These are phyloP conservation scores for Chlamydomonas sp. DNA, from an alignment of 139 green algal genomes.

Conservation along the genomic window DNA sequence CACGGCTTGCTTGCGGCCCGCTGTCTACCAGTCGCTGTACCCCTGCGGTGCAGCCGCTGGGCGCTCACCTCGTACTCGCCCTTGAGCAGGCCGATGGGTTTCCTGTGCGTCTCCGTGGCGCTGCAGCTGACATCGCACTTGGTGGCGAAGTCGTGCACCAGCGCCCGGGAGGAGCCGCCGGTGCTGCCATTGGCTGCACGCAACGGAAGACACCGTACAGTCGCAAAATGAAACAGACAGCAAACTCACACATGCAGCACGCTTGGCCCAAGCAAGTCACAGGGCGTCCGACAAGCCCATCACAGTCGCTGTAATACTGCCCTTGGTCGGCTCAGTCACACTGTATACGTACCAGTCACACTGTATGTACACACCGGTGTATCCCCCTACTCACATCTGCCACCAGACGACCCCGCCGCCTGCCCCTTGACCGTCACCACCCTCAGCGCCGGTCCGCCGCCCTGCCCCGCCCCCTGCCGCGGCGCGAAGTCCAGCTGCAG, in stretches of 20 bases:
- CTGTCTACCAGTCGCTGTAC: not conserved
- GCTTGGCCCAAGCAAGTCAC: no score
- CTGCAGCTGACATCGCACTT: not conserved
- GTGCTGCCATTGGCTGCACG: not conserved
- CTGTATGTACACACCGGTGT: not conserved
- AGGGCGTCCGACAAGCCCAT: no score
- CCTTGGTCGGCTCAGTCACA: no score
- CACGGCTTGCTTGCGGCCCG: no score
- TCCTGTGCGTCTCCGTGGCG: not conserved
- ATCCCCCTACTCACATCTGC: not conserved
- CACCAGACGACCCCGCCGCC: not conserved
- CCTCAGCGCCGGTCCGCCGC: not conserved
- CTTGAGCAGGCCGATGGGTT: not conserved
- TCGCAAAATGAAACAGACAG: no score
- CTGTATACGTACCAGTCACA: no score
- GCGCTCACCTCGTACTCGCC: not conserved
- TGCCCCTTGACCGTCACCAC: slow-evolving; percentile 2
- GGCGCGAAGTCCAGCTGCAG: slow-evolving; percentile 7
- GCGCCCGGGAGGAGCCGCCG: no score
- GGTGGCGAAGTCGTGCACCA: slow-evolving; percentile 15
- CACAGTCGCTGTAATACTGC: no score
- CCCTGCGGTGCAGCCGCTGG: not conserved
- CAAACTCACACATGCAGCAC: no score
- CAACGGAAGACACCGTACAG: no score
- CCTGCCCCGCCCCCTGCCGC: no score